These are phyloP conservation scores for Phytophthora syringae DNA, from an alignment of 352 stramenopile genomes.

Conservation along the genomic window DNA sequence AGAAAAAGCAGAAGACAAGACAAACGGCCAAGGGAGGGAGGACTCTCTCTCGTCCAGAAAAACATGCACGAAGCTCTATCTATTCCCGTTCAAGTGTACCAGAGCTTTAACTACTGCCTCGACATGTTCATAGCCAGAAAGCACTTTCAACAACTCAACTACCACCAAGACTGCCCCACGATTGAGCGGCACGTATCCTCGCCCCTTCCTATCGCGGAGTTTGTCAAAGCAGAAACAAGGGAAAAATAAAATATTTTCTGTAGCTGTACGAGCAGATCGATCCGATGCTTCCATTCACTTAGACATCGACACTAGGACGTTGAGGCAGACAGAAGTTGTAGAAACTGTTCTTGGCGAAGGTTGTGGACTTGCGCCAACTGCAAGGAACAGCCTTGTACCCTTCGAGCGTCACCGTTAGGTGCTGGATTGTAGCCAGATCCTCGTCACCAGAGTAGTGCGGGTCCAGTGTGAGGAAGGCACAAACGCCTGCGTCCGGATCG, in stretches of 20 bases:
- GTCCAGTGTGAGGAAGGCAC: conserved; percentile 82
- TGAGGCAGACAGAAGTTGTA: conserved; percentile 86
- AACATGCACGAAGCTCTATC: conserved; percentile 38
- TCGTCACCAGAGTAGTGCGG: conserved; percentile 82
- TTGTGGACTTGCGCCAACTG: conserved; percentile 66
- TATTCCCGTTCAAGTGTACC: conserved; percentile 42
- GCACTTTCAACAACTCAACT: conserved; percentile 17
- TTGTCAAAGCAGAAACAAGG: conserved; percentile 37
- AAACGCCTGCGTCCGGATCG: conserved; percentile 61
- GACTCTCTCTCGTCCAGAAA: conserved; percentile 26
- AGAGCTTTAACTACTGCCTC: conserved; percentile 33
- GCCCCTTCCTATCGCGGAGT: conserved; percentile 11
- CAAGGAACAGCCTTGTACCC: conserved; percentile 79
- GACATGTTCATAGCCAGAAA: conserved; percentile 40
- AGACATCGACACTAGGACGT: conserved; percentile 41
- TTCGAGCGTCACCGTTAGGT: conserved; percentile 61
- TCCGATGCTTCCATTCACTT: conserved; percentile 8
- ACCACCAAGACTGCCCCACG: conserved; percentile 13
- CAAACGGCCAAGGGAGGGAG: conserved; percentile 14
- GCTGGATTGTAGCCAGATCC: conserved; percentile 73
- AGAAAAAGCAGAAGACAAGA: conserved; percentile 49
- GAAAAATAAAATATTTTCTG: conserved; percentile 47
- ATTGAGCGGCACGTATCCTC: conserved; percentile 18
- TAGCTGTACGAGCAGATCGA: conserved; percentile 34
- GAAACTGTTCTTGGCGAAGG: conserved; percentile 68